Evolutionary conservation across 192 early-diverging fungal species (phyloP).

Genomic region (Backusella luteola): DNA sequence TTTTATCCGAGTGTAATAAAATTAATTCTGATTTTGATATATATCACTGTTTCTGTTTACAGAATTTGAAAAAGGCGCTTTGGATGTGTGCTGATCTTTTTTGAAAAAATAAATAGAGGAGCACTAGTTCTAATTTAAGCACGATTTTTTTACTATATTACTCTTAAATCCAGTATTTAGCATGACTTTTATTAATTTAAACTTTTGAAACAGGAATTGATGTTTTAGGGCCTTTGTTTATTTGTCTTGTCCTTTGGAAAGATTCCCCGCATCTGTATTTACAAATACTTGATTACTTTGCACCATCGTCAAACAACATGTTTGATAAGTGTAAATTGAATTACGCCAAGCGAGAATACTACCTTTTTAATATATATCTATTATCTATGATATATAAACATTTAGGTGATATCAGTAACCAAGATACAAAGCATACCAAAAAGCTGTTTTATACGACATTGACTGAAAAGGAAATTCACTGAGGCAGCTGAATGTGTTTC

Average conservation of each 20-base stretch:
- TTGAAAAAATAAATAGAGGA: not conserved
- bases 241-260: not conserved
- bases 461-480: not conserved
- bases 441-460: not conserved
- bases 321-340: not conserved
- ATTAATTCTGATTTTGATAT: not conserved
- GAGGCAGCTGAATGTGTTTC: not conserved
- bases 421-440: not conserved
- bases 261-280: not conserved
- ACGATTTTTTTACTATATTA: not conserved
- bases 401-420: no score
- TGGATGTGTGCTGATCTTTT: not conserved
- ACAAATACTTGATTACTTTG: not conserved
- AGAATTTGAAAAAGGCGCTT: not conserved
- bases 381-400: no score
- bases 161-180: not conserved
- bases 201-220: not conserved
- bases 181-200: not conserved
- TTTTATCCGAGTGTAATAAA: not conserved
- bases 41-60: not conserved
- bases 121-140: not conserved
- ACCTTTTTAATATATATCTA: no score
- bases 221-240: not conserved
- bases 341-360: no score
- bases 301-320: not conserved